Conservation (phyloP, 257 asterid species). For the Solanum habrochaites region DNA sequence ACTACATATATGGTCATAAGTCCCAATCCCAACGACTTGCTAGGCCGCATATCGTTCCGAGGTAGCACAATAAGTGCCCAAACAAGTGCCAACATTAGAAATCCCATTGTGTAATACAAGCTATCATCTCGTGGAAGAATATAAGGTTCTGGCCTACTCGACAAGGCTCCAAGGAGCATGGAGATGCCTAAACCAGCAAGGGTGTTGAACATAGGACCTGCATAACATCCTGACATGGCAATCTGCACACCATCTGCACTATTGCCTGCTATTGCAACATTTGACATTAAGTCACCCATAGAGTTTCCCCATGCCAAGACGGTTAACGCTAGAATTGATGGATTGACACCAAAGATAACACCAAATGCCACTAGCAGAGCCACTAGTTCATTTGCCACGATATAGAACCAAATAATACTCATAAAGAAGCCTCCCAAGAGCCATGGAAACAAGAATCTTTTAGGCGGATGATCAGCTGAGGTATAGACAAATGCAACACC, state of each 20-base stretch:
- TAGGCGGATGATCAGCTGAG: conserved; percentile 38
- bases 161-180: conserved; percentile 57
- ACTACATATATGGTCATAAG: conserved; percentile 46
- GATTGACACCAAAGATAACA: conserved; percentile 36
- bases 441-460: conserved; percentile 42
- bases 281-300: conserved; percentile 75
- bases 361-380: conserved; percentile 53
- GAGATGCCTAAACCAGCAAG: conserved; percentile 68
- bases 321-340: conserved; percentile 52
- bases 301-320: conserved; percentile 90
- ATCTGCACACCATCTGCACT: conserved; percentile 61
- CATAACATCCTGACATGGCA: conserved; percentile 76
- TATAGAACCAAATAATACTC: conserved; percentile 81
- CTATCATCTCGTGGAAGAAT: conserved; percentile 41
- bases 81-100: conserved; percentile 33
- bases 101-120: conserved; percentile 59
- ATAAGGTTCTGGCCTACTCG: conserved; percentile 32
- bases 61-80: conserved; percentile 69
- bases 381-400: conserved; percentile 70
- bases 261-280: conserved; percentile 61
- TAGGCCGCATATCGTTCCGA: conserved; percentile 53
- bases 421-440: conserved; percentile 66
- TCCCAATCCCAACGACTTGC: conserved; percentile 49
- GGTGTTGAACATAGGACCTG: conserved; percentile 85
- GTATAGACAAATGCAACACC: conserved; percentile 36